These are phyloP conservation scores for Azolla pinnata DNA, from an alignment of 75 land plant genomes.

Conservation along the genomic window DNA sequence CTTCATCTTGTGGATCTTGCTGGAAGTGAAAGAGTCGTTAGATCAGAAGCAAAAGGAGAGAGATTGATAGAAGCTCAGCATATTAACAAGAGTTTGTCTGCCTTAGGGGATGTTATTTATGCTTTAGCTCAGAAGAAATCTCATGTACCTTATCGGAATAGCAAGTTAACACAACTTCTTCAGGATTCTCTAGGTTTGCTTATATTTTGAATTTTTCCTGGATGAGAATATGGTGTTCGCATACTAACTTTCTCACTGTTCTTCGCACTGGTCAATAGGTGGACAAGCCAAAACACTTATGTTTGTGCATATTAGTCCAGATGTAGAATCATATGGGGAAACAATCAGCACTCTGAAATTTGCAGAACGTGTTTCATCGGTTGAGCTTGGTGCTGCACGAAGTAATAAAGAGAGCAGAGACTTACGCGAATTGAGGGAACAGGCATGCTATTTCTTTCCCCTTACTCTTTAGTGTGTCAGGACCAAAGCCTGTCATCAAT, in stretches of 20 bases:
- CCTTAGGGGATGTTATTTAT: conserved; percentile 94
- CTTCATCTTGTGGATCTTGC: conserved; percentile 94
- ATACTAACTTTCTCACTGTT: too few species aligned
- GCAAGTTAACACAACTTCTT: conserved; percentile 94
- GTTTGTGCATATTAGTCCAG: conserved; percentile 98
- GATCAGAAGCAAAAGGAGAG: conserved; percentile 94
- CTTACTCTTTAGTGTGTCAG: not conserved
- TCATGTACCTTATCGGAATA: conserved; percentile 93
- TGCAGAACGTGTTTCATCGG: conserved; percentile 91
- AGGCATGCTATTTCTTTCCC: conserved; percentile 28
- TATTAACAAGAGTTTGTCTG: conserved; percentile 96
- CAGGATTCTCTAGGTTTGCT: conserved; percentile 77
- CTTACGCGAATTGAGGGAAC: conserved; percentile 70
- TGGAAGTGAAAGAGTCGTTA: conserved; percentile 96
- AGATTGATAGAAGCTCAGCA: conserved; percentile 93
- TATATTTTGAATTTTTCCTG: not conserved
- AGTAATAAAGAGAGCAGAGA: conserved; percentile 91
- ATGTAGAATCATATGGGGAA: conserved; percentile 80
- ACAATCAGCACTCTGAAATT: conserved; percentile 88
- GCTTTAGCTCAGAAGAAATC: conserved; percentile 70
- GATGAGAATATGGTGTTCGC: not conserved
- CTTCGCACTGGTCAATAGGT: conserved; percentile 36
- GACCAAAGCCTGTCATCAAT: not conserved
- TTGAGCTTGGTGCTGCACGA: conserved; percentile 90
- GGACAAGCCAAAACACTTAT: conserved; percentile 99